Percentiles rank a stretch among this genome's conserved stretches.
These are phyloP conservation scores for Aspergillus sp. DNA, from an alignment of 2,329 filamentous ascomycete genomes.

Conservation along the genomic window DNA sequence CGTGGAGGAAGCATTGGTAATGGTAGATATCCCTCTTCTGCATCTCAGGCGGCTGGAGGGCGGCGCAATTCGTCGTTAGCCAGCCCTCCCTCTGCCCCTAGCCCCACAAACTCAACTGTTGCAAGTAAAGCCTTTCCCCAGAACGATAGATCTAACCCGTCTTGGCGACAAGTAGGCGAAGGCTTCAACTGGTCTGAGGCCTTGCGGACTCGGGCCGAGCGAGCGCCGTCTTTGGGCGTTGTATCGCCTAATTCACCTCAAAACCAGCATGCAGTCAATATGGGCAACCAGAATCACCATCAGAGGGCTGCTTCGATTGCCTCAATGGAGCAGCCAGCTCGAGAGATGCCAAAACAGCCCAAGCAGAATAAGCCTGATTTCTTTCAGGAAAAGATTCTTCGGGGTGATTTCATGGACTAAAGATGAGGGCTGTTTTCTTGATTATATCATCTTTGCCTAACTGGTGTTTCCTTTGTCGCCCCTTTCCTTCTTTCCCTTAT, in stretches of 20 bases:
- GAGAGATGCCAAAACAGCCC: constrained; percentile 49
- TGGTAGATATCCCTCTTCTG: constrained; percentile 59
- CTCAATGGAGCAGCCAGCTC: constrained; percentile 58
- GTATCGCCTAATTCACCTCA: constrained; percentile 32
- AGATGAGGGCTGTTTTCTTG: constrained; percentile 2
- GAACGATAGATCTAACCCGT: constrained; percentile 47
- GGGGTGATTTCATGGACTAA: constrained; percentile 97
- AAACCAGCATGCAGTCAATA: constrained; percentile 43
- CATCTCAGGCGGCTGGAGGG: constrained; percentile 27
- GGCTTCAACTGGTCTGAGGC: constrained; percentile 98
- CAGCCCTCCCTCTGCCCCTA: constrained; percentile 24
- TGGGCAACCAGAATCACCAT: constrained; percentile 50
- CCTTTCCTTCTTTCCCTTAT: not conserved
- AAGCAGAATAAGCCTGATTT: constrained; percentile 76
- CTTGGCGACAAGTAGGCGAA: constrained; percentile 67
- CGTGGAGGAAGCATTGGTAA: constrained; percentile 64
- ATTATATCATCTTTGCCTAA: not conserved
- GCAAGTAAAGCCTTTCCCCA: constrained; percentile 41
- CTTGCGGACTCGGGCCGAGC: constrained; percentile 87
- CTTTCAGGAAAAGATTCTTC: constrained; percentile 95
- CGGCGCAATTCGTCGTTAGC: constrained; percentile 30
- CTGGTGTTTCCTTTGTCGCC: not conserved
- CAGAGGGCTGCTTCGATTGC: constrained; percentile 49
- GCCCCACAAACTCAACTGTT: constrained; percentile 28
- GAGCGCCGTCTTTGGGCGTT: constrained; percentile 56